Percentiles rank a stretch among this genome's conserved stretches.
Evolutionary conservation across 2,329 filamentous ascomycete genomes (phyloP).

Genomic region (Gaeumannomyces sp.): DNA sequence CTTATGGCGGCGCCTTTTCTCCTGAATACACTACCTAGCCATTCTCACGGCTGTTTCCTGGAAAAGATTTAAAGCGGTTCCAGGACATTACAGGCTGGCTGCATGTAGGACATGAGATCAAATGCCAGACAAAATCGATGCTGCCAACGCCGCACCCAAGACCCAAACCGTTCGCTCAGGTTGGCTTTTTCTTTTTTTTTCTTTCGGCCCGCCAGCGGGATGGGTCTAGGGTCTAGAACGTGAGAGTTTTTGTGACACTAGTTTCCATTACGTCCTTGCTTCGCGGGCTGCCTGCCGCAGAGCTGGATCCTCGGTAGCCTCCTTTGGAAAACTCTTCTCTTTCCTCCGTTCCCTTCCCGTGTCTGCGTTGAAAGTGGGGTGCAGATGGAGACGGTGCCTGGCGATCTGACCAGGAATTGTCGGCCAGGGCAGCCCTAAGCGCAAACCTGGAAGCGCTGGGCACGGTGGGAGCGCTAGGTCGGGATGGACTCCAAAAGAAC

Average conservation of each 20-base stretch:
- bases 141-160: too few relatives aligned
- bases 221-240: not conserved
- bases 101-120: too few relatives aligned
- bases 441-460: not conserved
- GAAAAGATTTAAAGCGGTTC: too few relatives aligned
- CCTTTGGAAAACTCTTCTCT: not conserved
- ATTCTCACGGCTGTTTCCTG: too few relatives aligned
- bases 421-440: not conserved
- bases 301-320: not conserved
- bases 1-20: too few relatives aligned
- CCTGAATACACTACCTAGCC: too few relatives aligned
- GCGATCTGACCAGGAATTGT: not conserved
- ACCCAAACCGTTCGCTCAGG: too few relatives aligned
- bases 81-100: too few relatives aligned
- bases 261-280: not conserved
- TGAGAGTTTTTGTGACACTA: not conserved
- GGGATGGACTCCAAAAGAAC: not conserved
- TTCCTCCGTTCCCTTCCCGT: not conserved
- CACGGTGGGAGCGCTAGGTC: not conserved
- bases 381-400: not conserved
- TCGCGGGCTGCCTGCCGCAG: not conserved
- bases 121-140: too few relatives aligned
- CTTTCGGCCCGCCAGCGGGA: not conserved
- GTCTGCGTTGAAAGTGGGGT: not conserved
- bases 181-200: not conserved